phyloP scores from a whole-genome alignment of 148 eudicot species.

The Spergularia marina region DNA sequence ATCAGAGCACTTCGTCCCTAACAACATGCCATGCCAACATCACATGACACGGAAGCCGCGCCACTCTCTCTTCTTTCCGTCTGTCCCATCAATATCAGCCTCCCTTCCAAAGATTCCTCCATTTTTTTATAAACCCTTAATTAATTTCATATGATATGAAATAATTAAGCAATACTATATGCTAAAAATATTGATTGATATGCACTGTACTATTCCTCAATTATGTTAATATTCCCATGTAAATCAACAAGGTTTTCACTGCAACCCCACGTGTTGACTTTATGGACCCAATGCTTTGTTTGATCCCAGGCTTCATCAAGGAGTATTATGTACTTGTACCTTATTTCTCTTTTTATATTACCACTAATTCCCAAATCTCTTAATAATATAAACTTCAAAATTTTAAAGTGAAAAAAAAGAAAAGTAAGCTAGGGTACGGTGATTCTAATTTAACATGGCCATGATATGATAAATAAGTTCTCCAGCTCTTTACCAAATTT shows the following conservation, averaged over 20 bases:
- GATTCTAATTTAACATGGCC: no score
- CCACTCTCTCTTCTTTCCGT: neutral
- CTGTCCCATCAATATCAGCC: constrained; percentile 25
- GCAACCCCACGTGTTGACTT: constrained; percentile 12
- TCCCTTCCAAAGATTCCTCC: constrained; percentile 22
- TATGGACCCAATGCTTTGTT: neutral
- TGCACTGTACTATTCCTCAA: neutral
- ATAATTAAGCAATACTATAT: no score
- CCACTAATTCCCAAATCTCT: no score
- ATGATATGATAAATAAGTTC: no score
- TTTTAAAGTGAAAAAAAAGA: no score
- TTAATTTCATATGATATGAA: no score
- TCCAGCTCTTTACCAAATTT: no score
- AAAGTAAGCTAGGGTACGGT: no score
- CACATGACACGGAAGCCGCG: constrained; percentile 20
- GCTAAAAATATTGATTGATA: neutral
- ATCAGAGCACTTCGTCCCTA: constrained; percentile 15
- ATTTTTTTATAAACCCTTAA: no score
- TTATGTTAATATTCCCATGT: neutral
- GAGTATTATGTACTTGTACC: no score
- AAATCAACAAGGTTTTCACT: constrained; percentile 4
- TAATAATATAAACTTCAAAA: no score
- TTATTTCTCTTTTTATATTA: no score
- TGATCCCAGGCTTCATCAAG: constrained; percentile 10
- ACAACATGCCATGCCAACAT: constrained; percentile 30